Evolutionary conservation across 306 rosid genomes (phyloP), one percentile per base, ranked within the genome.

Genomic region (Morella rubra): DNA sequence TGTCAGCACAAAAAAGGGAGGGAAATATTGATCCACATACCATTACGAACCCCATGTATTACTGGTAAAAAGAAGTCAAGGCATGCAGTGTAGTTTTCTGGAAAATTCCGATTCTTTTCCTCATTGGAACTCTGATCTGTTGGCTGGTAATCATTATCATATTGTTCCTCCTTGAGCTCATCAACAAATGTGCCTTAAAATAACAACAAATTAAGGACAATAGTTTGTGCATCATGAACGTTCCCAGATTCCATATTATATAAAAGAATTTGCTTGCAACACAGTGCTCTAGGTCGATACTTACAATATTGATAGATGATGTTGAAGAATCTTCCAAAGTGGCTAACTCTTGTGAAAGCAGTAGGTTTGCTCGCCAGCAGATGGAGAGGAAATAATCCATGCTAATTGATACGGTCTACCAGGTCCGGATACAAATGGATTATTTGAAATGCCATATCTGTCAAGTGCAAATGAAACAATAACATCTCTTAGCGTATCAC

Each of bases 391-490:
- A 81, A 16, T 7, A n/a, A 13, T 6, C 97, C 97, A 0, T 9
- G 27, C 46, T 55, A 16, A 42, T 91, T 82, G 15, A 73, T 15
- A 8, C 0, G 44, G 14, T 80, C 72, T 10, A 75, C 89, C 2
- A 89, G 84, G 0, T 72, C 59, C 46, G 3, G 42, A 20, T 91
- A 83, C 20, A 85, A 56, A 14, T 73, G 60, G 24, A 87, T 87
- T 24, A 89, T 91, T 72, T 86, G 90, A 55, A 79, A 82, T 81
- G 92, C 97, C 76, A 91, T 54, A 76, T 89, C 97, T 89, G 84
- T 71, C 68, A 15, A 15, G 42, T 32, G 72, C 59, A 37, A 14
- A 40, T 15, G 8, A 2, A 7, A 8, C 7, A 11, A 1, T 4
- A 51, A 42, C 5, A 46, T 8, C 51, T 7, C 12, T 46, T 46